Evolutionary conservation across 352 stramenopile genomes (phyloP).

Genomic region (Pythium phragmiticola): DNA sequence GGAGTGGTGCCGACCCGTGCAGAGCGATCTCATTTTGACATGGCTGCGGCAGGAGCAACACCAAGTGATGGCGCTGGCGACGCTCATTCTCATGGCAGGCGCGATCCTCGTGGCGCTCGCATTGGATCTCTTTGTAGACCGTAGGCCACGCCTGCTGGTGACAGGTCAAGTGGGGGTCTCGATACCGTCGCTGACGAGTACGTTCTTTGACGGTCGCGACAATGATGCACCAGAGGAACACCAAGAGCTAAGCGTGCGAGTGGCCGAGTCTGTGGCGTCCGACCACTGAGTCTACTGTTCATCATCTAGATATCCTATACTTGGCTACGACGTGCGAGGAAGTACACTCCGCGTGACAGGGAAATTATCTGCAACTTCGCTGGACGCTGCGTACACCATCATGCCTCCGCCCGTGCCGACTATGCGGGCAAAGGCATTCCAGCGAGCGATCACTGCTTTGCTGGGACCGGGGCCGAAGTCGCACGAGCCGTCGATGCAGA

Average conservation of each 20-base stretch:
- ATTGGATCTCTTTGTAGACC: constrained; percentile 33
- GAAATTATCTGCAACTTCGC: constrained; percentile 52
- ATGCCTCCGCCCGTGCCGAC: constrained; percentile 48
- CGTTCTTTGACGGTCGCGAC: constrained; percentile 24
- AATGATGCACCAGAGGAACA: neutral
- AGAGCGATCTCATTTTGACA: constrained; percentile 23
- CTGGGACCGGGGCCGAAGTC: constrained; percentile 69
- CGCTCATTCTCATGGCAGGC: constrained; percentile 29
- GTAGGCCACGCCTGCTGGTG: constrained; percentile 23
- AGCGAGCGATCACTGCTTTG: constrained; percentile 45
- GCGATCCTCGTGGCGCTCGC: constrained; percentile 31
- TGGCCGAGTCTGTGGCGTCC: constrained; percentile 12
- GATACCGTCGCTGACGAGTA: constrained; percentile 30
- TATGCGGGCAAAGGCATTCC: constrained; percentile 42
- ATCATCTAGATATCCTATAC: neutral
- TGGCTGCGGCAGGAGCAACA: constrained; percentile 32
- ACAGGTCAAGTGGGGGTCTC: constrained; percentile 9
- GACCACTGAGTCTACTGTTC: constrained; percentile 1
- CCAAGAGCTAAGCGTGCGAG: constrained; percentile 8
- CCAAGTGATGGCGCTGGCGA: constrained; percentile 30
- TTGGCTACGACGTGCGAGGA: neutral
- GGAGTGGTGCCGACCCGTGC: constrained; percentile 33
- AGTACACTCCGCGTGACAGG: constrained; percentile 51
- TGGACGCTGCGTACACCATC: constrained; percentile 73
- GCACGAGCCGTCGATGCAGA: constrained; percentile 51